These are phyloP conservation scores for Clavaria fumosa DNA, from an alignment of 768 basidiomycete genomes.

Conservation along the genomic window DNA sequence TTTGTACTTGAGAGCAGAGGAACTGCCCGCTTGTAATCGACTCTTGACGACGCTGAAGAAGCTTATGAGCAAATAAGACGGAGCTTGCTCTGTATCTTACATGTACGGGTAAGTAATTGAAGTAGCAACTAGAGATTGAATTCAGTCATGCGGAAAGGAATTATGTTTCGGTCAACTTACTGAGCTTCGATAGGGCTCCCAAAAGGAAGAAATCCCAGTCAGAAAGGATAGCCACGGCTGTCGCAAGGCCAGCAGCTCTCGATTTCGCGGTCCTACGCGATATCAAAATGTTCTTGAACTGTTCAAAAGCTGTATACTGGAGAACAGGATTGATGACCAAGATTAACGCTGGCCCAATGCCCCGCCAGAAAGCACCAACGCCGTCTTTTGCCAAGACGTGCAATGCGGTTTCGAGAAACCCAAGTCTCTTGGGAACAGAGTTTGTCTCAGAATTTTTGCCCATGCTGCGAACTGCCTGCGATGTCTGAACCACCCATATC, in stretches of 20 bases:
- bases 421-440: constrained; percentile 31
- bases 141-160: too few species aligned
- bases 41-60: constrained; percentile 52
- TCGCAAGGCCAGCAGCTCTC: constrained; percentile 29
- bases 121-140: constrained; percentile 32
- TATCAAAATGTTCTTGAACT: constrained; percentile 76
- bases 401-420: constrained; percentile 49
- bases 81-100: constrained; percentile 15
- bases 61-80: background rate
- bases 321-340: constrained; percentile 92
- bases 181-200: constrained; percentile 87
- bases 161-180: constrained; percentile 22
- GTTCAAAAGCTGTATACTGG: constrained; percentile 90
- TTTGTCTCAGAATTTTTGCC: constrained; percentile 18
- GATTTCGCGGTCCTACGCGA: constrained; percentile 41
- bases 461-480: constrained; percentile 59
- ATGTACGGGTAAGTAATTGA: constrained; percentile 35
- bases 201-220: constrained; percentile 90
- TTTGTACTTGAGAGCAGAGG: constrained; percentile 50
- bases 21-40: constrained; percentile 62
- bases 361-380: constrained; percentile 72
- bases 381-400: constrained; percentile 65
- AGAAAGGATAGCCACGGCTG: constrained; percentile 37
- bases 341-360: constrained; percentile 84
- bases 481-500: constrained; percentile 93